These are phyloP conservation scores for Magnolia changhungtana DNA, from an alignment of 164 flowering plant species.

Conservation along the genomic window DNA sequence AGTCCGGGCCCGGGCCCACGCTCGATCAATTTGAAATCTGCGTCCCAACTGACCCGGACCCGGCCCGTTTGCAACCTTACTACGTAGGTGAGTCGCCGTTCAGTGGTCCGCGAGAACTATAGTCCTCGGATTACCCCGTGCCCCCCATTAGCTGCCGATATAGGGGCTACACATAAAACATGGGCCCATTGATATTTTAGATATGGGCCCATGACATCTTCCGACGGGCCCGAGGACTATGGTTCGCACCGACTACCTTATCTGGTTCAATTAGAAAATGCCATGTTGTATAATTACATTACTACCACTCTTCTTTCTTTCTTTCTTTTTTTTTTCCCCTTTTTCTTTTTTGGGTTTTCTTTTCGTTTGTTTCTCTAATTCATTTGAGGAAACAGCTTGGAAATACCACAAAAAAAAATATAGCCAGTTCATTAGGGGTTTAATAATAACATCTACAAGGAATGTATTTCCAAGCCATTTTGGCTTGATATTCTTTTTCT, in stretches of 20 bases:
- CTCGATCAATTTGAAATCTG: neutral
- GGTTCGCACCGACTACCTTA: neutral
- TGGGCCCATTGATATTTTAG: neutral
- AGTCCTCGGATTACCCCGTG: neutral
- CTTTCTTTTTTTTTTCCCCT: neutral
- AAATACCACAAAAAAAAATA: constrained; percentile 6
- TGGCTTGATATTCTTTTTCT: constrained; percentile 5
- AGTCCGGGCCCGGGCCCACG: neutral
- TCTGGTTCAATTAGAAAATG: neutral
- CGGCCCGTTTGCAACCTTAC: neutral
- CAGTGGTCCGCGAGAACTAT: neutral
- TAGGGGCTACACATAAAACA: neutral
- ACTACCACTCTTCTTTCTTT: neutral
- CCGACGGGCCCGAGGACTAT: neutral
- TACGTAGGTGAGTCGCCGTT: neutral
- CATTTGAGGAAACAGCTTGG: constrained; percentile 11
- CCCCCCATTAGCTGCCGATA: no score
- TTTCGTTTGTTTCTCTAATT: constrained; percentile 2
- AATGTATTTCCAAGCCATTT: constrained; percentile 12
- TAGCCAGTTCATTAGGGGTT: neutral
- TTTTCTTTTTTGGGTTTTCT: neutral
- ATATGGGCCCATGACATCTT: neutral
- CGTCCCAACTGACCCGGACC: neutral
- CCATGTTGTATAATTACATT: constrained; percentile 8
- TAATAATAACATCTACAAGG: constrained; percentile 7